Evolutionary conservation across 495 filamentous ascomycete genomes (phyloP).

Genomic region (Aspergillus cristatus): DNA sequence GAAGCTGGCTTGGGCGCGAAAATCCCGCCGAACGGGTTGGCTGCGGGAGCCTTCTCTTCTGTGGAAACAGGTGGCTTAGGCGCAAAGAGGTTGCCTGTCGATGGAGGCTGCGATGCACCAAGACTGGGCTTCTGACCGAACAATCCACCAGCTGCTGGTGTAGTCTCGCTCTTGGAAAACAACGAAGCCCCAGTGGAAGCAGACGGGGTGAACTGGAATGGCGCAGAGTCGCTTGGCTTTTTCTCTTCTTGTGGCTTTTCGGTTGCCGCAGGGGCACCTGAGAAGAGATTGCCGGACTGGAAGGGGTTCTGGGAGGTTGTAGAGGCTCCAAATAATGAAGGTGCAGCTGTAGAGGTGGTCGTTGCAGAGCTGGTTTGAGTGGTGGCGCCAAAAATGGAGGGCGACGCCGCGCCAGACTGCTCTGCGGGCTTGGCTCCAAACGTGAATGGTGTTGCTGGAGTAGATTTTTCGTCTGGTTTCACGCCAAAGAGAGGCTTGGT

Average conservation of each 20-base stretch:
- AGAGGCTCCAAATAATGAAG: slow-evolving; percentile 14
- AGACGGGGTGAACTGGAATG: slow-evolving; percentile 8
- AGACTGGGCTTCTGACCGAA: slow-evolving; percentile 10
- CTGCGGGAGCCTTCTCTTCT: slow-evolving; percentile 6
- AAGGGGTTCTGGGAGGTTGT: slow-evolving; percentile 16
- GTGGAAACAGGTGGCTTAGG: slow-evolving; percentile 9
- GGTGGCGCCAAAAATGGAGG: slow-evolving; percentile 17
- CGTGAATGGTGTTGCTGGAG: slow-evolving; percentile 6
- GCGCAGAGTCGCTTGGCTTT: slow-evolving; percentile 5
- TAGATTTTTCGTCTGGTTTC: slow-evolving; percentile 8
- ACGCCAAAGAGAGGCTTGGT: slow-evolving; percentile 17
- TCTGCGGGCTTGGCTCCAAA: too few species aligned
- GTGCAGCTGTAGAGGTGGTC: slow-evolving; percentile 6
- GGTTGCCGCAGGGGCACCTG: slow-evolving; percentile 5
- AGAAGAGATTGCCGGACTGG: slow-evolving; percentile 12
- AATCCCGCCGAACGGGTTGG: slow-evolving; percentile 3
- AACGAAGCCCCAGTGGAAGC: slow-evolving; percentile 6
- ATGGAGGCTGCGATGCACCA: slow-evolving; percentile 8
- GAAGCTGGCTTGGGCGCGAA: slow-evolving; percentile 7
- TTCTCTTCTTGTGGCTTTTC: slow-evolving; percentile 8
- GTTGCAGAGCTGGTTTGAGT: slow-evolving; percentile 10
- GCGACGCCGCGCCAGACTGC: neutral
- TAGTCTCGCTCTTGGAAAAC: slow-evolving; percentile 11
- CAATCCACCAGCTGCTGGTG: slow-evolving; percentile 6
- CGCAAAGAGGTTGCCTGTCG: slow-evolving; percentile 14